Base-by-base conservation (phyloP, 805 yeast genomes). In the Wickerhamiella shivajii region DNA sequence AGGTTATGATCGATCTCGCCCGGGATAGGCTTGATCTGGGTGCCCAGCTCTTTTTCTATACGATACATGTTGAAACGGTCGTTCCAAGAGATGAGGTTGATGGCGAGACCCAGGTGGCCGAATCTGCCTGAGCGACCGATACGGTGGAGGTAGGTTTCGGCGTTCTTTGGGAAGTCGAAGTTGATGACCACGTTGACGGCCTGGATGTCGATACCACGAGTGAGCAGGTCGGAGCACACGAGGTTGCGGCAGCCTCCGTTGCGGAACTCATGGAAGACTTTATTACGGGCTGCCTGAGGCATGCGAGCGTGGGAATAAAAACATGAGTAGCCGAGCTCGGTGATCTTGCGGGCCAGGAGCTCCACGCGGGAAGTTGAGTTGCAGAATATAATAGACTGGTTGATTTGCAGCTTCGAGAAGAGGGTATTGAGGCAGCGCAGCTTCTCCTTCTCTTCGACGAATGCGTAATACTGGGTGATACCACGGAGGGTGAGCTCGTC, bases 111-210 rank as follows among this genome's bases (percentile, higher is more conserved):
- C 53, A 85, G 72, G 57, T 90, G 98, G 45, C 98, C 98, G 52
- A 81, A 90, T 67, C 98, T 80, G 46, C 98, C 97, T 6, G 96
- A 84, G 66, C 98, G 83, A 68, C 97, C 97, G 48, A 87, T 90
- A 69, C 97, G 79, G 63, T 90, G 98, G 48, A 90, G 69, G 56
- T 90, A 90, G 25, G 97, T 90, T 59, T 90, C 98, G 6, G 97
- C 96, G 34, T 77, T 83, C 58, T 87, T 87, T 41, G 98, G 98
- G 77, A 90, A 90, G 58, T 90, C 98, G 56, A 90, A 90, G 63
- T 90, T 90, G 50, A 90, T 80, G 31, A 90, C 98, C 29, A 90
- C 97, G 53, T 90, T 90, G 44, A 90, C 98, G 5, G 97, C 97
- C 60, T 90, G 97, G 49, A 90, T 87, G 67, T 90, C 98, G 50